phyloP scores from a whole-genome alignment of 192 early-diverging fungal genomes.

The Chytriomyces sp. region DNA sequence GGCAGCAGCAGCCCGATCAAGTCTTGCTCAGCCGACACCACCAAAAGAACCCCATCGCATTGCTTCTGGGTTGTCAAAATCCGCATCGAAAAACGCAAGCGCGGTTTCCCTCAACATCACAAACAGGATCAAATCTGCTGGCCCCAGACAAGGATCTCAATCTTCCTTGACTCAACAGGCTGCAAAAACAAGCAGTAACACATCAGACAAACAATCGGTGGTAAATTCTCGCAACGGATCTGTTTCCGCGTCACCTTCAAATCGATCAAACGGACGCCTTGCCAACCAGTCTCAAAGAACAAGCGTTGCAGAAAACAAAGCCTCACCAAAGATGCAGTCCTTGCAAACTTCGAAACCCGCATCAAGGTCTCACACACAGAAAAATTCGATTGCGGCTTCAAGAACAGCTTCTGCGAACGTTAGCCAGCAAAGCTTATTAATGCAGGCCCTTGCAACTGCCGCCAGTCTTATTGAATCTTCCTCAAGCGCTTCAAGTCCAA shows the following conservation, averaged over 20 bases:
- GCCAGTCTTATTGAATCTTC: neutral
- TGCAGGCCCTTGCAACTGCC: conserved; percentile 12
- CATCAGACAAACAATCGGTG: neutral
- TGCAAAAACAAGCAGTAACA: neutral
- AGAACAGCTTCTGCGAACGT: neutral
- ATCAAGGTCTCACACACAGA: no score
- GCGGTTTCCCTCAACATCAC: conserved; percentile 1
- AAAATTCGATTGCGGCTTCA: no score
- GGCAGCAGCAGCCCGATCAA: neutral
- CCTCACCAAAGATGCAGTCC: neutral
- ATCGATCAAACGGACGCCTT: neutral
- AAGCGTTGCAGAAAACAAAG: neutral
- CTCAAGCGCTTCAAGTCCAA: neutral
- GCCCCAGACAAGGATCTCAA: neutral
- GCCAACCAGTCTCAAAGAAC: neutral
- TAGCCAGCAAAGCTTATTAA: conserved; percentile 7
- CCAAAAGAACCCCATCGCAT: neutral
- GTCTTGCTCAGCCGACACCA: neutral
- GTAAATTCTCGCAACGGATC: neutral
- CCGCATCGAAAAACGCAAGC: neutral
- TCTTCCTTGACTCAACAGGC: neutral
- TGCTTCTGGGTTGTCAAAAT: neutral
- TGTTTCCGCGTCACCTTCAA: neutral
- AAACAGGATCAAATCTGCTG: conserved; percentile 12
- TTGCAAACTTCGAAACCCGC: neutral